These are phyloP conservation scores for Nannizziopsis barbatae DNA, from an alignment of 2,329 filamentous ascomycete species.

Conservation along the genomic window DNA sequence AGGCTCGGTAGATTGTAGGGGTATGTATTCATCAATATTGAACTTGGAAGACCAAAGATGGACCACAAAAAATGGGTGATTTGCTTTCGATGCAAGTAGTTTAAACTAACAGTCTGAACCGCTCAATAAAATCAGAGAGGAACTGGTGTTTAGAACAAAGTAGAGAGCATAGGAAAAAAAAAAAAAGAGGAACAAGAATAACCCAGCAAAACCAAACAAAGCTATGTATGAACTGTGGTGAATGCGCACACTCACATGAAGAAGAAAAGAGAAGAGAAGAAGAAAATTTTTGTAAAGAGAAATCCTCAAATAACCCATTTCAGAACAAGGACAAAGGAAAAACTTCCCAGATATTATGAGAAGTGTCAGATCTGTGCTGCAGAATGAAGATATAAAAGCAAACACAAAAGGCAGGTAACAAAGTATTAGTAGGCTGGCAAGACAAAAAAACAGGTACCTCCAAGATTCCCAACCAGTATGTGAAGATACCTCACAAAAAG, in stretches of 20 bases:
- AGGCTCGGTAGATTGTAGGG: no score
- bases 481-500: background rate
- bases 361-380: background rate
- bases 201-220: background rate
- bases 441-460: conserved; percentile 8
- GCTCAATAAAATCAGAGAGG: background rate
- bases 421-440: background rate
- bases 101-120: no score
- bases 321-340: background rate
- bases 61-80: background rate
- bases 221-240: background rate
- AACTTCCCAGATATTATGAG: background rate
- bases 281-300: background rate
- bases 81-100: background rate
- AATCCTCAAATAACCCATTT: no score
- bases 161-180: background rate
- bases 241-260: background rate
- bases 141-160: background rate
- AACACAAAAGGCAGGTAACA: background rate
- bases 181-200: background rate
- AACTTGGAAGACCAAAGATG: background rate
- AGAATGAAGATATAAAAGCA: background rate
- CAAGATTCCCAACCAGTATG: no score
- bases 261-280: conserved; percentile 2
- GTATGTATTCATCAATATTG: no score